These are phyloP conservation scores for Dioszegia aurantiaca DNA, from an alignment of 768 basidiomycete species.

Conservation along the genomic window DNA sequence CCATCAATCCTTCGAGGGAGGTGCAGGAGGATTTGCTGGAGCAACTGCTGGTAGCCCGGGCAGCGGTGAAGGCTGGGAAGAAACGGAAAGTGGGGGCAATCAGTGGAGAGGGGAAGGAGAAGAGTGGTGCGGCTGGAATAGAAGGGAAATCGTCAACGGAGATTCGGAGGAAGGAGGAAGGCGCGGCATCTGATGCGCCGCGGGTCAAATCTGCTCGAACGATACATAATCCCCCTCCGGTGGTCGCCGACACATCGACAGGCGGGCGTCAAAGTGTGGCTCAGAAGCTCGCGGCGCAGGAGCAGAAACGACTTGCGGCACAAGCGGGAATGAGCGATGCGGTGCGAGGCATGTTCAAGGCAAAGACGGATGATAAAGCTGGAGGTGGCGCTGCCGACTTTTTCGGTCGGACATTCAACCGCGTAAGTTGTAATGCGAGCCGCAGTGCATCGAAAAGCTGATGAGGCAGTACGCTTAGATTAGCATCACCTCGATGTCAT, in stretches of 20 bases:
- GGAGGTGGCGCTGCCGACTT: conserved; percentile 61
- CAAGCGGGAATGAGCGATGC: conserved; percentile 76
- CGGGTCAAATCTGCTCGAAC: background rate
- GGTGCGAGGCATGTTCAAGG: conserved; percentile 73
- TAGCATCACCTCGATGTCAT: too few species aligned
- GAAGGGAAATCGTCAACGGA: background rate
- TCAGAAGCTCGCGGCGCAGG: conserved; percentile 71
- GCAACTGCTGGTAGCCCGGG: conserved; percentile 23
- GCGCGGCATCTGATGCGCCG: background rate
- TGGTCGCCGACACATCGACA: conserved; percentile 2
- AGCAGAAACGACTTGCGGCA: conserved; percentile 66
- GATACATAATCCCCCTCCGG: background rate
- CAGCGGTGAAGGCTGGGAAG: conserved; percentile 40
- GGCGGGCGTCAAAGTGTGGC: conserved; percentile 57
- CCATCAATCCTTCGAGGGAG: conserved; percentile 45
- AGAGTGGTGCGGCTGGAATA: background rate
- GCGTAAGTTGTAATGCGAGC: conserved; percentile 59
- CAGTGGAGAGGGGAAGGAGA: conserved; percentile 13
- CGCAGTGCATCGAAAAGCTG: too few species aligned
- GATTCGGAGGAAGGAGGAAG: background rate
- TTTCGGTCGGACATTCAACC: conserved; percentile 86
- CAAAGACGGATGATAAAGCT: conserved; percentile 54
- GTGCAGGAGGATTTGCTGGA: conserved; percentile 38
- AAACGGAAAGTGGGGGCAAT: conserved; percentile 55
- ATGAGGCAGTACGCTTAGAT: conserved; percentile 1